phyloP scores from a whole-genome alignment of 2,329 filamentous ascomycete genomes.

The Claviceps fusiformis region DNA sequence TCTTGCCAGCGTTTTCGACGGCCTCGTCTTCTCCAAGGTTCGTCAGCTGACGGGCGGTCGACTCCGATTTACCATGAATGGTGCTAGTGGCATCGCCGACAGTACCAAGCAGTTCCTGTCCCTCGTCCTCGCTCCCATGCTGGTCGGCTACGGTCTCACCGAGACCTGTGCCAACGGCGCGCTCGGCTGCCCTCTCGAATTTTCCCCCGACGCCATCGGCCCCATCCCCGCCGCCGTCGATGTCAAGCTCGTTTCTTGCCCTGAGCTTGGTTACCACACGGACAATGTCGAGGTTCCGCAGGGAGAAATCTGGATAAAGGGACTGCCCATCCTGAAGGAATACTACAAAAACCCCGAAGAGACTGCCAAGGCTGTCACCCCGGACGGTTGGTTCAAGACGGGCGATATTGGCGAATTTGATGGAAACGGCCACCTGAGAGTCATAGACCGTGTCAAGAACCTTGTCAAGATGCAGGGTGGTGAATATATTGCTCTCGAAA shows the following conservation, averaged over 20 bases:
- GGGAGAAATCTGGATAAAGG: constrained; percentile 85
- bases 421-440: constrained; percentile 60
- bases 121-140: constrained; percentile 85
- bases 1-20: constrained; percentile 58
- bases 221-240: constrained; percentile 67
- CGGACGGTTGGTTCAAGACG: constrained; percentile 93
- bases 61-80: constrained; percentile 84
- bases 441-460: constrained; percentile 98
- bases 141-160: constrained; percentile 85
- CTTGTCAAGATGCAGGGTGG: constrained; percentile 89
- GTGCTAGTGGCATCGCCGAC: constrained; percentile 78
- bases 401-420: constrained; percentile 92
- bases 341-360: constrained; percentile 84
- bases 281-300: constrained; percentile 60
- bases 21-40: constrained; percentile 81
- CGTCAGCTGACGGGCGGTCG: constrained; percentile 79
- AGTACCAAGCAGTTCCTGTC: constrained; percentile 86
- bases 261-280: constrained; percentile 74
- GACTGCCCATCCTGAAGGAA: constrained; percentile 56
- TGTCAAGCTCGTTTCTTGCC: constrained; percentile 81
- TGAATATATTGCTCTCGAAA: constrained; percentile 95
- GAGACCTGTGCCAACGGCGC: constrained; percentile 79
- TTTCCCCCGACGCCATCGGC: constrained; percentile 64
- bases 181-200: constrained; percentile 74
- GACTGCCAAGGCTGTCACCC: constrained; percentile 61